These are phyloP conservation scores for Sugiyamaella qingdaonensis DNA, from an alignment of 805 yeast genomes.

Conservation along the genomic window DNA sequence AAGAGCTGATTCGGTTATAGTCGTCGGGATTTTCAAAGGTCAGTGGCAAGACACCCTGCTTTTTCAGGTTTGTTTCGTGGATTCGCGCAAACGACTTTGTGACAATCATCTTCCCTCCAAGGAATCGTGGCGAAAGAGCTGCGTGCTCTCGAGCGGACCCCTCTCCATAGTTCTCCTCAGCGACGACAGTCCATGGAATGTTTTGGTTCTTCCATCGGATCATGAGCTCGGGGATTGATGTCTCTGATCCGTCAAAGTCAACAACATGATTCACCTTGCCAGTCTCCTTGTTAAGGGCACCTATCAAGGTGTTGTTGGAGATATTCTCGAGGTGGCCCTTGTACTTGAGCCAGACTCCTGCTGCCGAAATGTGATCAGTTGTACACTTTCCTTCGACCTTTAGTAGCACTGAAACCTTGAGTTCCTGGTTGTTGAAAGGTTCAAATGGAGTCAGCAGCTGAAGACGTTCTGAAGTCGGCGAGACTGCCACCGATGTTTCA, in stretches of 20 bases:
- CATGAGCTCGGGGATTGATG: constrained; percentile 93
- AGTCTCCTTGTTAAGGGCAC: constrained; percentile 95
- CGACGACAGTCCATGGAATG: constrained; percentile 91
- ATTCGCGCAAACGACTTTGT: constrained; percentile 97
- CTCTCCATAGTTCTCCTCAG: constrained; percentile 98
- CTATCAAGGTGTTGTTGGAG: constrained; percentile 90
- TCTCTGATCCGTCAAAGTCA: constrained; percentile 74
- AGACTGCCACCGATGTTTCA: constrained; percentile 59
- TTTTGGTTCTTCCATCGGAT: constrained; percentile 84
- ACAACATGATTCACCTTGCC: constrained; percentile 91
- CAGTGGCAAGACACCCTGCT: constrained; percentile 95
- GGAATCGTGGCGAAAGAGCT: constrained; percentile 89
- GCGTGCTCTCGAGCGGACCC: constrained; percentile 99
- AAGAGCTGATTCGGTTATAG: constrained; percentile 73
- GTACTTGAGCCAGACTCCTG: constrained; percentile 98
- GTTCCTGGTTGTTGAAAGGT: constrained; percentile 83
- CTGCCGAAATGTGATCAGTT: constrained; percentile 97
- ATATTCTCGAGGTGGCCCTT: constrained; percentile 97
- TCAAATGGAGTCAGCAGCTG: constrained; percentile 80
- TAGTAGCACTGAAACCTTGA: constrained; percentile 67
- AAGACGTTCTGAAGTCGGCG: constrained; percentile 86
- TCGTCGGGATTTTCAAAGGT: constrained; percentile 88
- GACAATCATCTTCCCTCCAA: constrained; percentile 84
- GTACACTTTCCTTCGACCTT: constrained; percentile 98
- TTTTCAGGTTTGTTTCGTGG: constrained; percentile 96